These are phyloP conservation scores for Cryptococcus wingfieldii DNA, from an alignment of 1,284 basidiomycete species.

Conservation along the genomic window DNA sequence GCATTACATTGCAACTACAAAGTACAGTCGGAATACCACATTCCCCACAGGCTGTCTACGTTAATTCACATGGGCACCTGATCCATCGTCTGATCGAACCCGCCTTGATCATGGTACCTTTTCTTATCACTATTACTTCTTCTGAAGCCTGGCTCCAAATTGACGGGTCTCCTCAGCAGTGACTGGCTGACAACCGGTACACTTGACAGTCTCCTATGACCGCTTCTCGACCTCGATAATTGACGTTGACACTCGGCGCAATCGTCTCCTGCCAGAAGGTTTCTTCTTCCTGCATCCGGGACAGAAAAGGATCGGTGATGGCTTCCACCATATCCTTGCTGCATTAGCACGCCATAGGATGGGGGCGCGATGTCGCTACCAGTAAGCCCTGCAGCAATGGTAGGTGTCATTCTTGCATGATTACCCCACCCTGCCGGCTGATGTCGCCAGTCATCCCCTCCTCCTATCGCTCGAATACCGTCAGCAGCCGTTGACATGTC, in stretches of 20 bases:
- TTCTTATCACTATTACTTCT: background rate
- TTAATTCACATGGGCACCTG: background rate
- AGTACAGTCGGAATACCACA: background rate
- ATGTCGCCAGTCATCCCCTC: constrained; percentile 10
- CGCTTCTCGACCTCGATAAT: background rate
- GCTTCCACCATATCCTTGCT: too few species aligned
- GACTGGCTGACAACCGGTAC: background rate
- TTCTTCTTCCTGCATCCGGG: background rate
- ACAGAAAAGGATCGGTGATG: background rate
- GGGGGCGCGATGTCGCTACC: background rate
- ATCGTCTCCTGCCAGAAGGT: background rate
- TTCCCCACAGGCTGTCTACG: background rate
- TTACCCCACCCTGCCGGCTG: constrained; percentile 21
- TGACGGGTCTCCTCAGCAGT: background rate
- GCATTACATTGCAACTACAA: background rate
- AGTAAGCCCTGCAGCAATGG: background rate
- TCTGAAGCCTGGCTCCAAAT: background rate
- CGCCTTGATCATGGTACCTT: background rate
- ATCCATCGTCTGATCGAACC: background rate
- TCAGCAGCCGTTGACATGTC: constrained; percentile 26
- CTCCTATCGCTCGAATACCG: constrained; percentile 5
- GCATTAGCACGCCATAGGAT: background rate
- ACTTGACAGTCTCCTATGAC: background rate
- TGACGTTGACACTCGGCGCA: background rate
- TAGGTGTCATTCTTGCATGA: constrained; percentile 23